These are phyloP conservation scores for Xylaria cubensis DNA, from an alignment of 495 filamentous ascomycete species.

Conservation along the genomic window DNA sequence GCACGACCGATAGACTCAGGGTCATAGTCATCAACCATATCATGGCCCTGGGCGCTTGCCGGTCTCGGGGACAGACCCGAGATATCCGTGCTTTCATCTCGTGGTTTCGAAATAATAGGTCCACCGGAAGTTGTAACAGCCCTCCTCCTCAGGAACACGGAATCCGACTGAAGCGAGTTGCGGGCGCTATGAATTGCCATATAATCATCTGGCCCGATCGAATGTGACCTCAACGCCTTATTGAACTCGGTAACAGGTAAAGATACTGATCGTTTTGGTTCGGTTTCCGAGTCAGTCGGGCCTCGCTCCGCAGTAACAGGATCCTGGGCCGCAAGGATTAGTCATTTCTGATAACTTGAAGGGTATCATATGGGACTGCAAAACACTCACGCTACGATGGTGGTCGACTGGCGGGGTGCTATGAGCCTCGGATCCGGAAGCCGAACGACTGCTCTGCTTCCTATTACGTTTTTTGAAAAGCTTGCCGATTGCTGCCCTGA, in stretches of 20 bases:
- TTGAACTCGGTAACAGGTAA: constrained; percentile 61
- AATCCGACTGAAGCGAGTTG: constrained; percentile 55
- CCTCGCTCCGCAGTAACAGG: constrained; percentile 45
- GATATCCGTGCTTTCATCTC: constrained; percentile 43
- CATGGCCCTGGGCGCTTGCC: constrained; percentile 58
- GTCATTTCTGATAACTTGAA: constrained; percentile 1
- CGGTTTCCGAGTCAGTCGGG: constrained; percentile 34
- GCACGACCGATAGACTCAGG: constrained; percentile 60
- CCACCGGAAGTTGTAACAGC: constrained; percentile 48
- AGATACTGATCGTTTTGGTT: constrained; percentile 57
- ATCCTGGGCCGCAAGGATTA: constrained; percentile 46
- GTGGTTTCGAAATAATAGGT: constrained; percentile 39
- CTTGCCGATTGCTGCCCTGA: constrained; percentile 55
- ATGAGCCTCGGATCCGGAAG: constrained; percentile 32
- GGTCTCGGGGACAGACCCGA: constrained; percentile 61
- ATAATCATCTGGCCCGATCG: constrained; percentile 56
- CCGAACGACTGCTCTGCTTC: constrained; percentile 43
- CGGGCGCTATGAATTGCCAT: constrained; percentile 53
- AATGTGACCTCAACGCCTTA: constrained; percentile 60
- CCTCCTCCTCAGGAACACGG: constrained; percentile 35
- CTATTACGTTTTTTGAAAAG: constrained; percentile 57
- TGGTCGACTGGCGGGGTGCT: constrained; percentile 32
- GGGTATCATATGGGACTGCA: background rate
- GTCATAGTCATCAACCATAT: constrained; percentile 44
- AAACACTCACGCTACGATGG: constrained; percentile 55